Evolutionary conservation across 441 rosid genomes (phyloP).

Genomic region (Populus hybrid): DNA sequence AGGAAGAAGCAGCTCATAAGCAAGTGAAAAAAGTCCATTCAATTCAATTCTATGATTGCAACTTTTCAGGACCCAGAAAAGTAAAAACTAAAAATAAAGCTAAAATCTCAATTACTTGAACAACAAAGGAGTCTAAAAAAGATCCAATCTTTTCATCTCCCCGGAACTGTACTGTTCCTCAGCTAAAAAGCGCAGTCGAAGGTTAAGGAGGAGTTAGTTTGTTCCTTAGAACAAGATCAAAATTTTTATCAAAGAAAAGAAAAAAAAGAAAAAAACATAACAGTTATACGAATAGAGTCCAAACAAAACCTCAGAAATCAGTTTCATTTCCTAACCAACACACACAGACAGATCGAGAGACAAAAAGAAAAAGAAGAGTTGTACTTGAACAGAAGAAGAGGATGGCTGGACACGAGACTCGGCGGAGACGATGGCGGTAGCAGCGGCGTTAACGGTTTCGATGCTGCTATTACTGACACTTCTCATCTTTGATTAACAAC

Average conservation of each 20-base stretch:
- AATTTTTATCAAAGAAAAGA: too few relatives aligned
- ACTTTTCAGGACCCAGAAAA: background rate
- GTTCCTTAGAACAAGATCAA: background rate
- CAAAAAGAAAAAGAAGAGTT: background rate
- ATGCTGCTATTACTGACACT: conserved; percentile 57
- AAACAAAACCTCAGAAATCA: background rate
- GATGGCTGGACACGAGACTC: conserved; percentile 78
- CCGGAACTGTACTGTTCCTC: background rate
- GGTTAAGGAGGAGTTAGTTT: background rate
- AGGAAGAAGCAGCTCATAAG: background rate
- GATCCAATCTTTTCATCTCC: background rate
- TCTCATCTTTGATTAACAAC: conserved; percentile 44
- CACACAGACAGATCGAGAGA: background rate
- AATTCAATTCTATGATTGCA: background rate
- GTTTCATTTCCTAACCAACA: background rate
- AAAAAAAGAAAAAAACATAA: too few relatives aligned
- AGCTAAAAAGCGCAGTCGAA: background rate
- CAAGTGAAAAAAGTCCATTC: background rate
- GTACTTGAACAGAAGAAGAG: conserved; percentile 45
- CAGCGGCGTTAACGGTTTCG: conserved; percentile 93
- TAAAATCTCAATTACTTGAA: conserved; percentile 1
- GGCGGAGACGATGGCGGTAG: conserved; percentile 86
- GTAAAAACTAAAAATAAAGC: background rate
- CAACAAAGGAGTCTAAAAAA: background rate
- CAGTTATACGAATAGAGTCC: background rate